Base-by-base conservation (phyloP, 495 filamentous ascomycete species). In the Penicillium pancosmium region DNA sequence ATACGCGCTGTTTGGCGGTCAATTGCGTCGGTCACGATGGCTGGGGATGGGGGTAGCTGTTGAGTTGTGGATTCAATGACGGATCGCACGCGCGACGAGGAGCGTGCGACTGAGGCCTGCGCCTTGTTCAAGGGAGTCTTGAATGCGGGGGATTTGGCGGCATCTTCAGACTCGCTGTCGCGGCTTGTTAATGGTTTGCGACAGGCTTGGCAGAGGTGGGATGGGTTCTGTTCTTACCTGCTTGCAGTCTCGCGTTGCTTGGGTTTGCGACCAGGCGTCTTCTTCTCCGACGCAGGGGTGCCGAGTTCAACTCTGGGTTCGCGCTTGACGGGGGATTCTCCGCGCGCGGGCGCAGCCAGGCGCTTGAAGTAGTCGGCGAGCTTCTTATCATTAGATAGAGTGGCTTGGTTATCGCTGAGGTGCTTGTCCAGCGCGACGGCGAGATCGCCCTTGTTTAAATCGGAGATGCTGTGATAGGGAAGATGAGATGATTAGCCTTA, bases 341-440 rank as follows among this genome's bases (percentile, higher is more conserved):
- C 49, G 34, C 82, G 69, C 70, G 78, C 69, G 63, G 74, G 66
- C 71, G 73, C 70, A 77, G 78, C 78, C 65, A 78, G 57, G 59
- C 87, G 89, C 61, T 80, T 82, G 78, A 91, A 98, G 82, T 91
- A 98, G 33, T 87, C 80, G 16, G 78, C 72, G 69, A 97, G 85
- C 47, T 77, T 80, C 53, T 86, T 70, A 59, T 95, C 86, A 18
- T 68, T 75, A 31, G 76, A 75, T 69, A 88, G 88, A 35, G 77
- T 80, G 49, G 82, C 69, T 35, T 80, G 71, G 73, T 96, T 87
- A 33, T 80, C 77, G 57, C 83, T 79, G 38, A 98, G 84, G 52
- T 89, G 86, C 23, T 89, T 82, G 52, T 94, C 90, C 55, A 98
- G 83, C 25, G 83, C 80, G 52, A 78, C 64, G 68, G 92, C 90